Evolutionary conservation across 2,329 filamentous ascomycete species (phyloP), one percentile per base, ranked within the genome.

Genomic region (Trichoderma sp.): DNA sequence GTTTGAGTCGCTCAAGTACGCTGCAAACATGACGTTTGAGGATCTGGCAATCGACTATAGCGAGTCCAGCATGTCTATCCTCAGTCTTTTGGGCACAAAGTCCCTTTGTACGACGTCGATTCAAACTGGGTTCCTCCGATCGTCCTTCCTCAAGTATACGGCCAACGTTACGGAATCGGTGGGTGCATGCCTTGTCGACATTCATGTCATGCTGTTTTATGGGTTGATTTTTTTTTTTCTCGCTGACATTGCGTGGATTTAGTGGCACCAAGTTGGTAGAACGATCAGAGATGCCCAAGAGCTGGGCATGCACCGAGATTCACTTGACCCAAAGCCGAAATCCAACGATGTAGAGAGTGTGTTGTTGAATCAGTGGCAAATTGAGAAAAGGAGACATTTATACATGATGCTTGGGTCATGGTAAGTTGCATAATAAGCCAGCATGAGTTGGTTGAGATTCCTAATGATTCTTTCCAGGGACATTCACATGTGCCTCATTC

Each of bases 241-340:
- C 11, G 16, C 54, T 66, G 28, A 66, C 54, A 16, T 7, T 37
- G 21, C 16, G 5, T 28, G 28, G 30, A 37, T 70, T 3, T 46
- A 86, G 83, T 87, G 85, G 85, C 85, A 88, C 73, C 81, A 82
- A 1, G 80, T 90, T 34, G 85, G 85, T 1, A 81, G 83, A 26
- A 84, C 85, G 0, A 88, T 90, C 67, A 81, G 86, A 51, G 87
- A 90, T 74, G 88, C 86, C 0, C 87, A 90, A 74, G 87, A 89
- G 72, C 83, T 90, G 51, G 88, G 87, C 14, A 79, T 90, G 73
- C 85, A 90, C 71, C 81, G 84, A 14, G 83, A 86, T 70, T 81
- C 79, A 43, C 77, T 84, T 32, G 85, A 88, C 71, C 85, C 85
- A 0, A 82, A 82, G 59, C 83, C 85, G 3, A 78, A 76, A 16